Percentiles rank a stretch among this genome's conserved stretches.
phyloP scores from a whole-genome alignment of 2,329 filamentous ascomycete genomes.

The Pyrenophora teres region DNA sequence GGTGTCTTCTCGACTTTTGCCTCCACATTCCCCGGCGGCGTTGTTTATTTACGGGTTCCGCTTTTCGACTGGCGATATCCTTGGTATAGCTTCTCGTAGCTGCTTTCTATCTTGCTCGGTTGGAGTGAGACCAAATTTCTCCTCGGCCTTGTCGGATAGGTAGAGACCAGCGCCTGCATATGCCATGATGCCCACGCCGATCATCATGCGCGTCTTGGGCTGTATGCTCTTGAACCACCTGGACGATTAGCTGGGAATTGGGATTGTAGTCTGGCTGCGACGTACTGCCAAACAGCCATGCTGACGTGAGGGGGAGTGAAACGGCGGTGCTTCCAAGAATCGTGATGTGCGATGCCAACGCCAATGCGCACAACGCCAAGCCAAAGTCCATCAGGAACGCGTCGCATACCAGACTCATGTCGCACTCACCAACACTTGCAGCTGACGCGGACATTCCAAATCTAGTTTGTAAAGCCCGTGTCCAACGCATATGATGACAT shows the following conservation, averaged over 20 bases:
- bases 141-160: slow-evolving; percentile 72
- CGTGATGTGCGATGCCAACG: slow-evolving; percentile 6
- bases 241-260: slow-evolving; percentile 3
- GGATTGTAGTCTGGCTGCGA: background rate
- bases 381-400: background rate
- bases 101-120: slow-evolving; percentile 73
- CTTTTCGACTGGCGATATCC: slow-evolving; percentile 53
- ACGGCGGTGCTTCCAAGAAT: slow-evolving; percentile 1
- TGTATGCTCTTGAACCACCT: slow-evolving; percentile 70
- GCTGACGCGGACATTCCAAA: background rate
- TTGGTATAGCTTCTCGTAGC: slow-evolving; percentile 65
- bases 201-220: slow-evolving; percentile 69
- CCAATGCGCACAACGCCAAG: slow-evolving; percentile 8
- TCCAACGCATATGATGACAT: slow-evolving; percentile 7
- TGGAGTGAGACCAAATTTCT: slow-evolving; percentile 72
- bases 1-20: background rate
- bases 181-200: slow-evolving; percentile 75
- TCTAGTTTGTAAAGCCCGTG: background rate
- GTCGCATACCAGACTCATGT: background rate
- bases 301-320: slow-evolving; percentile 4
- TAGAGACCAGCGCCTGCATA: slow-evolving; percentile 79
- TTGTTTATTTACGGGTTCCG: background rate
- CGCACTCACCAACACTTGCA: background rate
- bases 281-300: slow-evolving; percentile 48
- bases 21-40: no score